Percentiles rank a stretch among this genome's conserved stretches.
Evolutionary conservation across 805 yeast species (phyloP).

Genomic region (Starmerella bacillaris): DNA sequence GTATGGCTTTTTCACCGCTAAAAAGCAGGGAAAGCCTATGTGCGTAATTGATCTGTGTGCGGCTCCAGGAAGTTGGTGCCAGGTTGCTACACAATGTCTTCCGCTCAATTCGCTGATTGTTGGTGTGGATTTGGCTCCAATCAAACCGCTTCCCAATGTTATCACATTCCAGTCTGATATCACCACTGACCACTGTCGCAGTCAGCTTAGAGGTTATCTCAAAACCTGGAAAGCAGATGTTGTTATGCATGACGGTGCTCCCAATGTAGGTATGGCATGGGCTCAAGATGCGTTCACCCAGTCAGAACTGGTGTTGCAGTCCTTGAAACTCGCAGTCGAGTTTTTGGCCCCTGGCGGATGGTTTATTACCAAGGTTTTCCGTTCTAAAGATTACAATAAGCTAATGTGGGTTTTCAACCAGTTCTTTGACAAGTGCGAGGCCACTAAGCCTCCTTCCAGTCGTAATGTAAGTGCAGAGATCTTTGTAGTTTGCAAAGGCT

Average conservation of each 20-base stretch:
- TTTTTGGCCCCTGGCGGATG: conserved; percentile 83
- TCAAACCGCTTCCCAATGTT: conserved; percentile 86
- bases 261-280: conserved; percentile 99
- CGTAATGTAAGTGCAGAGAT: conserved; percentile 99
- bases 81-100: conserved; percentile 85
- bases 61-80: conserved; percentile 99
- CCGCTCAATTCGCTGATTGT: conserved; percentile 85
- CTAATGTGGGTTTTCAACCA: conserved; percentile 96
- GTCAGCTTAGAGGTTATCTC: conserved; percentile 84
- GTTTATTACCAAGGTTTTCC: conserved; percentile 87
- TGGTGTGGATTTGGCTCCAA: conserved; percentile 98
- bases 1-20: conserved; percentile 85
- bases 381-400: conserved; percentile 97
- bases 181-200: conserved; percentile 94
- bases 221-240: conserved; percentile 99
- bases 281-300: conserved; percentile 98
- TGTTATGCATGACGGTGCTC: conserved; percentile 98
- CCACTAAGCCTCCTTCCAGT: conserved; percentile 97
- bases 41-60: conserved; percentile 97
- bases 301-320: conserved; percentile 86
- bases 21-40: conserved; percentile 42
- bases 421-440: conserved; percentile 88
- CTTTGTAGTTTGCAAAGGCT: conserved; percentile 89
- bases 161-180: conserved; percentile 92
- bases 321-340: conserved; percentile 84